Percentiles rank a stretch among this genome's conserved stretches.
Evolutionary conservation across 1,139 yeast genomes (phyloP).

Genomic region (Arxiozyma slooffiae): DNA sequence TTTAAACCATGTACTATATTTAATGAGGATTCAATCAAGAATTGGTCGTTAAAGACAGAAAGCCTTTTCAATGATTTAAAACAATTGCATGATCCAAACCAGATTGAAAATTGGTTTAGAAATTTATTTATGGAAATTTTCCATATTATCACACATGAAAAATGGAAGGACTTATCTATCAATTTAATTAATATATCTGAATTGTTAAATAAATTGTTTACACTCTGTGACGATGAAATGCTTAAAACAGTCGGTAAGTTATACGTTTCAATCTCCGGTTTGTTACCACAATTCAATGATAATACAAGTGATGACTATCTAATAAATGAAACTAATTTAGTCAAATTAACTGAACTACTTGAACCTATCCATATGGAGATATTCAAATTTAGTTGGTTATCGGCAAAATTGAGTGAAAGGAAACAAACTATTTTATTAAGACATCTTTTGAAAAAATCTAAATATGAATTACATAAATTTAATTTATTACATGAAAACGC

Average conservation of each 20-base stretch:
- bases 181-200: slow-evolving; percentile 9
- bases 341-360: slow-evolving; percentile 10
- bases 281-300: slow-evolving; percentile 7
- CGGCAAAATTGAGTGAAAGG: slow-evolving; percentile 16
- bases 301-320: slow-evolving; percentile 8
- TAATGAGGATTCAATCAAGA: slow-evolving; percentile 9
- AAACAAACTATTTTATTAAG: slow-evolving; percentile 17
- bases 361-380: slow-evolving; percentile 15
- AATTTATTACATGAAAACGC: slow-evolving; percentile 69
- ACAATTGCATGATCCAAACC: slow-evolving; percentile 10
- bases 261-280: slow-evolving; percentile 15
- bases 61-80: slow-evolving; percentile 9
- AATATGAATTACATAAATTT: slow-evolving; percentile 63
- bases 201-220: slow-evolving; percentile 11
- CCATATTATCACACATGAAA: slow-evolving; percentile 8
- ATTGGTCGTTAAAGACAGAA: slow-evolving; percentile 13
- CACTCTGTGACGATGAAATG: background rate
- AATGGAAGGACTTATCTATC: slow-evolving; percentile 6
- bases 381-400: slow-evolving; percentile 21
- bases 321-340: slow-evolving; percentile 10
- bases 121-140: slow-evolving; percentile 15
- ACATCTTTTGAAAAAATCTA: slow-evolving; percentile 22
- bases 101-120: slow-evolving; percentile 17
- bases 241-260: slow-evolving; percentile 14
- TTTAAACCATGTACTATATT: slow-evolving; percentile 5